Percentiles rank a stretch among this genome's conserved stretches.
Conservation (phyloP, 371 early-diverging fungal species). For the Mucor indicus region DNA sequence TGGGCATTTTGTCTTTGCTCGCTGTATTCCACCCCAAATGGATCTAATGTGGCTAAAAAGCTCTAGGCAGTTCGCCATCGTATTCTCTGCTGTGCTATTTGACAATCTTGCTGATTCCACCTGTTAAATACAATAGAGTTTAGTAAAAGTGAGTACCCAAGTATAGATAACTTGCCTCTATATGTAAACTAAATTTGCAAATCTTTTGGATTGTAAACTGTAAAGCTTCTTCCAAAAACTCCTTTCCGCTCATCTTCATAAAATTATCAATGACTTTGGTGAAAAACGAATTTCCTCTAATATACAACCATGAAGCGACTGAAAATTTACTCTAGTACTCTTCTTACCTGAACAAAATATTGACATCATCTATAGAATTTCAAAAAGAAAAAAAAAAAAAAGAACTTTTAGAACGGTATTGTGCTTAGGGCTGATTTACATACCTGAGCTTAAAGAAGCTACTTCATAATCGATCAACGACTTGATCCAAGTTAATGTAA, state of each 20-base stretch:
- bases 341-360: slow-evolving; percentile 48
- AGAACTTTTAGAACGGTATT: background rate
- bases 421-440: background rate
- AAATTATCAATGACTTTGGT: slow-evolving; percentile 81
- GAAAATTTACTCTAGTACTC: background rate
- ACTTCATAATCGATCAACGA: slow-evolving; percentile 63
- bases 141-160: background rate
- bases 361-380: slow-evolving; percentile 39
- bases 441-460: slow-evolving; percentile 42
- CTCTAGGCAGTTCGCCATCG: slow-evolving; percentile 11
- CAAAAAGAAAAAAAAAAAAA: background rate
- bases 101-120: slow-evolving; percentile 23
- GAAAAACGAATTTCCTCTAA: slow-evolving; percentile 73
- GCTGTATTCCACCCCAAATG: slow-evolving; percentile 20
- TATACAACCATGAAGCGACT: background rate
- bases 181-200: slow-evolving; percentile 45
- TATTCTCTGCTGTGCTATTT: slow-evolving; percentile 9
- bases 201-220: slow-evolving; percentile 61
- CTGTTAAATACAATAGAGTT: slow-evolving; percentile 4
- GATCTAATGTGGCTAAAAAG: slow-evolving; percentile 13
- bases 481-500: slow-evolving; percentile 54
- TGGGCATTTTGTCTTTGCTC: slow-evolving; percentile 26
- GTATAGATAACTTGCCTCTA: slow-evolving; percentile 19
- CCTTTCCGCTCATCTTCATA: slow-evolving; percentile 74
- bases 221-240: slow-evolving; percentile 70